Base-by-base conservation (phyloP, 2,329 filamentous ascomycete genomes). In the Ascochyta rabiei region DNA sequence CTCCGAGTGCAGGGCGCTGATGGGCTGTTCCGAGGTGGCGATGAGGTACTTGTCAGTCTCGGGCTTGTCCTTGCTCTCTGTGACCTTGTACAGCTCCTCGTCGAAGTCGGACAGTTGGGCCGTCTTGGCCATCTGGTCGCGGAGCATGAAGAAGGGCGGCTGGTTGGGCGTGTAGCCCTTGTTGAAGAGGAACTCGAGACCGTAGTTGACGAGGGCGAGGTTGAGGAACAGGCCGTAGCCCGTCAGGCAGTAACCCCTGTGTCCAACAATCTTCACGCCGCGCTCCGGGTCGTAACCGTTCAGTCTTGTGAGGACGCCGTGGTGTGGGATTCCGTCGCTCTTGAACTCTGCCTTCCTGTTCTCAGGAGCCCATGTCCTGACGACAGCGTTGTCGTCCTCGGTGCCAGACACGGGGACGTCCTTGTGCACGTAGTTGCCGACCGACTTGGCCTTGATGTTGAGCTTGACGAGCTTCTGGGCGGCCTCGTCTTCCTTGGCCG, bases 41-140 rank as follows among this genome's bases (percentile, higher is more conserved):
- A 89, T 89, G 23, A 72, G 63, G 54, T 74, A 74, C 80, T 97
- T 97, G 79, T 98, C 95, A 45, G 89, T 91, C 67, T 91, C 86
- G 33, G 76, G 76, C 61, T 91, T 86, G 67, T 96, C 91, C 55
- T 91, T 90, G 73, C 89, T 89, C 63, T 93, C 87, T 21, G 83
- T 83, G 50, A 99, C 93, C 80, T 98, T 98, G 84, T 99, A 99
- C 46, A 99, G 81, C 77, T 98, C 93, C 75, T 98, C 95, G 71
- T 99, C 95, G 70, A 99, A 99, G 70, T 97, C 90, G 65, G 95
- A 92, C 23, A 99, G 86, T 78, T 99, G 95, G 2, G 95, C 95
- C 0, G 95, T 99, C 82, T 98, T 98, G 57, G 90, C 93, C 95
- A 99, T 99, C 75, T 91, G 89, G 45, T 96, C 90, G 76, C 90